phyloP scores from a whole-genome alignment of 805 yeast species.

The Candida verbasci region DNA sequence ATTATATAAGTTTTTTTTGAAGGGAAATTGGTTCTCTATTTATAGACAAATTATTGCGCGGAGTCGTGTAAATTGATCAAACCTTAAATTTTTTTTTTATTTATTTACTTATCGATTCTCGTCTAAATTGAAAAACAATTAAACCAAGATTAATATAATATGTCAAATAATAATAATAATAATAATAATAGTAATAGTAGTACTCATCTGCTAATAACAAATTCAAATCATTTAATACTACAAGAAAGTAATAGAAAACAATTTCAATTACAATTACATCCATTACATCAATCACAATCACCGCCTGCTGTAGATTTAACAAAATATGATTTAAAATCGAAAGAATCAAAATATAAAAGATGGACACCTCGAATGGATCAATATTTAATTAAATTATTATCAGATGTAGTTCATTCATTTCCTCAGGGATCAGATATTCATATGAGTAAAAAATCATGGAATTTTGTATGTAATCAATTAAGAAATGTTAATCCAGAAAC shows the following conservation, averaged over 20 bases:
- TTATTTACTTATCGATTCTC: too few species aligned
- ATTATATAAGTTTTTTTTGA: too few species aligned
- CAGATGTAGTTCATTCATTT: constrained; percentile 34
- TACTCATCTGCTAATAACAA: neutral
- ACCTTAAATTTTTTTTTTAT: too few species aligned
- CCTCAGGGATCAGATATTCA: constrained; percentile 25
- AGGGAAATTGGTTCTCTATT: too few species aligned
- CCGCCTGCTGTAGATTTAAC: constrained; percentile 13
- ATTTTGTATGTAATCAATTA: constrained; percentile 30
- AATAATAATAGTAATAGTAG: neutral
- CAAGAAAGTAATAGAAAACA: neutral
- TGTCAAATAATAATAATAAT: neutral
- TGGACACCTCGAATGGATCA: constrained; percentile 39
- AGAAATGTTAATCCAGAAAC: constrained; percentile 36
- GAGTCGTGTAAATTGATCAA: too few species aligned
- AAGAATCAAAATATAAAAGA: constrained; percentile 32
- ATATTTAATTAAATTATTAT: constrained; percentile 24
- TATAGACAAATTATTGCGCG: too few species aligned
- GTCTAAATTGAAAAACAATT: too few species aligned
- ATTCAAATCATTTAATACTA: neutral
- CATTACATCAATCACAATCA: constrained; percentile 2
- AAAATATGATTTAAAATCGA: constrained; percentile 28
- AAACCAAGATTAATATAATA: neutral
- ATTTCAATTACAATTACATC: too few species aligned
- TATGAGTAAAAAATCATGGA: constrained; percentile 36